A percentile compares a stretch with the other conserved stretches of the same genome.
Evolutionary conservation across 140 eudicot genomes (phyloP).

Genomic region (Stevia rebaudiana): DNA sequence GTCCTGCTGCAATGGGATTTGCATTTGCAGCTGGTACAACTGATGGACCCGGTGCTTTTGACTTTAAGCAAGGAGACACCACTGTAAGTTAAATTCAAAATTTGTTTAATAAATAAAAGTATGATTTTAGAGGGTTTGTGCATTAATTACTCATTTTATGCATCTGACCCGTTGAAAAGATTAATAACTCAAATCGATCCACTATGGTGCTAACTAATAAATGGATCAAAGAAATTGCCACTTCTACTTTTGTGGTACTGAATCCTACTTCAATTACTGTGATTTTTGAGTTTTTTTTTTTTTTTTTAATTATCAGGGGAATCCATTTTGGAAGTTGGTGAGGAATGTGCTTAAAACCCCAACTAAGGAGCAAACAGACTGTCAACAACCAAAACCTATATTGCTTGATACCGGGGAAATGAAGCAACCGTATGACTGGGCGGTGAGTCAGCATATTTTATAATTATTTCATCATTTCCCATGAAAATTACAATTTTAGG

Average conservation of each 20-base stretch:
- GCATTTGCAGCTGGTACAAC: conserved; percentile 99
- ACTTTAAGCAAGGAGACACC: conserved; percentile 89
- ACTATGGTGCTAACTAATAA: background rate
- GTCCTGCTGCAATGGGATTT: conserved; percentile 99
- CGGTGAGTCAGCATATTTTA: conserved; percentile 54
- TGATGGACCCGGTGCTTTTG: conserved; percentile 99
- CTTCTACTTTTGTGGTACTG: background rate
- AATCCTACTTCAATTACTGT: background rate
- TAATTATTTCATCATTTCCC: no score
- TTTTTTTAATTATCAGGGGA: conserved; percentile 46
- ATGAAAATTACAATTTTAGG: background rate
- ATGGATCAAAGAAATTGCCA: background rate
- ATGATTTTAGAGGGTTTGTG: background rate
- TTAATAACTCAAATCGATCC: background rate
- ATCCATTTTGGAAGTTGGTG: conserved; percentile 89
- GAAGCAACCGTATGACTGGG: conserved; percentile 97
- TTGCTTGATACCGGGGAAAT: conserved; percentile 96
- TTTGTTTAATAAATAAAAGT: background rate
- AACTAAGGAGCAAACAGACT: conserved; percentile 59
- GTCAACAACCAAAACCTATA: conserved; percentile 92
- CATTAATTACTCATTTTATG: background rate
- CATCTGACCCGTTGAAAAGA: background rate
- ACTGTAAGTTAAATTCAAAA: conserved; percentile 31
- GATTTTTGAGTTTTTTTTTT: background rate
- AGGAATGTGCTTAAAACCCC: conserved; percentile 83